phyloP scores from a whole-genome alignment of 1,139 yeast species.

The Taiozyma sp. region DNA sequence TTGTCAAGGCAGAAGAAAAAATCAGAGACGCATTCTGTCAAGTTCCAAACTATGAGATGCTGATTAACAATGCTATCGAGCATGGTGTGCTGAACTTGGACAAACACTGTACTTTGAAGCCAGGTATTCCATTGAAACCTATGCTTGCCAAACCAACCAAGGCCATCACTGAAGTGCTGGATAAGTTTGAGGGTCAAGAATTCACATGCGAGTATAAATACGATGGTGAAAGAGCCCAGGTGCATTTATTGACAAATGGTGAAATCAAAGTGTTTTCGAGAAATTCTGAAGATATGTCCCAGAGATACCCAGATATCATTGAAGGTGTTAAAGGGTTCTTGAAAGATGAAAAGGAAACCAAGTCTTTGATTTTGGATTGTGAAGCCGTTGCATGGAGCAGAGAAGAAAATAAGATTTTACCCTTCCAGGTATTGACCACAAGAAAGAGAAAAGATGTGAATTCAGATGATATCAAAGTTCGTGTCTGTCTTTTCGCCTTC shows the following conservation, averaged over 20 bases:
- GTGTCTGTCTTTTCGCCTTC: constrained; percentile 89
- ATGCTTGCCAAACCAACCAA: constrained; percentile 99
- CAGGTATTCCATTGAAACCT: constrained; percentile 95
- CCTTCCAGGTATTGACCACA: constrained; percentile 89
- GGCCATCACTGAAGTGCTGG: constrained; percentile 83
- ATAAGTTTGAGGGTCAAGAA: constrained; percentile 76
- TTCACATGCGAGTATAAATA: constrained; percentile 96
- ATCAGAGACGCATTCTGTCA: constrained; percentile 85
- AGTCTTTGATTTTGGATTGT: constrained; percentile 78
- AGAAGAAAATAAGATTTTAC: constrained; percentile 67
- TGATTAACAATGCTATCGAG: constrained; percentile 61
- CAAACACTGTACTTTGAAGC: constrained; percentile 70
- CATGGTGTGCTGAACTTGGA: constrained; percentile 63
- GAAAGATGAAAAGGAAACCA: constrained; percentile 30
- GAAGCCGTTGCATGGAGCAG: constrained; percentile 99
- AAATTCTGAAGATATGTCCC: constrained; percentile 96
- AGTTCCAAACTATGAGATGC: constrained; percentile 83
- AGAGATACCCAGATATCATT: constrained; percentile 87
- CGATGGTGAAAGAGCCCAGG: constrained; percentile 97
- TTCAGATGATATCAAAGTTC: constrained; percentile 80
- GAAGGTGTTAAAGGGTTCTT: constrained; percentile 62
- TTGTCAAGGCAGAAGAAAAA: constrained; percentile 65
- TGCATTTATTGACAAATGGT: constrained; percentile 71
- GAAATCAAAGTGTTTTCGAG: constrained; percentile 77
- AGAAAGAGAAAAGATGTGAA: constrained; percentile 92